Conservation (phyloP, 2,329 filamentous ascomycete genomes). For the Emydomyces testavorans region DNA sequence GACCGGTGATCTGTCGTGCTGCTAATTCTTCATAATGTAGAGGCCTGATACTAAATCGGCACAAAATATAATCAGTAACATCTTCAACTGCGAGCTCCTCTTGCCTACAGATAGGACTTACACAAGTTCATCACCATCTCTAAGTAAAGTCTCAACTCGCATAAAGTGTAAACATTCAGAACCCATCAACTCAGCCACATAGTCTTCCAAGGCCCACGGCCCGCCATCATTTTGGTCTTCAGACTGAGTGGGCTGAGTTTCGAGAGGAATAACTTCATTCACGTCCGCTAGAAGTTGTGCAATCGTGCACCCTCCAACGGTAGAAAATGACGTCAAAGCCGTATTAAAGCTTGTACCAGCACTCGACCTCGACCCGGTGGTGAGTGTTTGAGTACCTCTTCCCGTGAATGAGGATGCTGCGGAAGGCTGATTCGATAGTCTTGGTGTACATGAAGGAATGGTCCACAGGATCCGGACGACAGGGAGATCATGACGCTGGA, state of each 20-base stretch:
- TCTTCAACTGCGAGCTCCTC: background rate
- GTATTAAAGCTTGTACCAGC: slow-evolving; percentile 23
- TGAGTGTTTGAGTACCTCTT: slow-evolving; percentile 17
- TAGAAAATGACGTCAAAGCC: slow-evolving; percentile 14
- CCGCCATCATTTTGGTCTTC: slow-evolving; percentile 21
- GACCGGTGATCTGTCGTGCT: slow-evolving; percentile 59
- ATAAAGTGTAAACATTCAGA: slow-evolving; percentile 88
- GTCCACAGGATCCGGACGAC: slow-evolving; percentile 62
- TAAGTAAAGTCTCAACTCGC: slow-evolving; percentile 55
- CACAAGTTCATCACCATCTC: slow-evolving; percentile 75
- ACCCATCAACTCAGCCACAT: slow-evolving; percentile 67
- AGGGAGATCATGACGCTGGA: slow-evolving; percentile 63
- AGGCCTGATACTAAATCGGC: slow-evolving; percentile 55
- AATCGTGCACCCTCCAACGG: slow-evolving; percentile 50
- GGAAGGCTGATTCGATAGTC: slow-evolving; percentile 13
- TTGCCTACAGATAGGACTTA: slow-evolving; percentile 35
- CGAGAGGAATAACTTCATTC: slow-evolving; percentile 69
- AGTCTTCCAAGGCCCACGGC: slow-evolving; percentile 77
- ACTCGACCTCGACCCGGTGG: slow-evolving; percentile 28
- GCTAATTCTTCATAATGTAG: slow-evolving; percentile 64
- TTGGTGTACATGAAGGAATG: slow-evolving; percentile 30
- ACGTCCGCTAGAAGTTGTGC: slow-evolving; percentile 65
- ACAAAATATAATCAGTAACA: background rate
- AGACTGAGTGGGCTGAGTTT: slow-evolving; percentile 42
- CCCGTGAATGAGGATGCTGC: slow-evolving; percentile 24